Evolutionary conservation across 2,329 filamentous ascomycete genomes (phyloP).

Genomic region (Aspergillus hortae): DNA sequence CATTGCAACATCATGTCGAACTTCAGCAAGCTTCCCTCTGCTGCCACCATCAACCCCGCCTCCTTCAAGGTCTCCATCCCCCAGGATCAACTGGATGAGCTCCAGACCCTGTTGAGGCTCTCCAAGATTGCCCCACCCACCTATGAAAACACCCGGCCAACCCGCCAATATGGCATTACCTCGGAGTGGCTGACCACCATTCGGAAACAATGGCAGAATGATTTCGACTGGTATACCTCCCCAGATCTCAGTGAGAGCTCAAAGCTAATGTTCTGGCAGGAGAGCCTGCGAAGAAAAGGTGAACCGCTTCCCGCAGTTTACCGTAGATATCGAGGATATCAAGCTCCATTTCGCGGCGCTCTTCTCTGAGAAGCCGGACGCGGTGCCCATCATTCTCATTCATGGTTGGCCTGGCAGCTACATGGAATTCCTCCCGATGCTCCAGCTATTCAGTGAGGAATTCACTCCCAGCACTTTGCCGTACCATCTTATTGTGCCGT

Average conservation of each 20-base stretch:
- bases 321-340: conserved; percentile 39
- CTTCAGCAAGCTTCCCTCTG: conserved; percentile 31
- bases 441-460: conserved; percentile 24
- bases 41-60: conserved; percentile 33
- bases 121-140: conserved; percentile 48
- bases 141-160: conserved; percentile 47
- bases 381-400: conserved; percentile 46
- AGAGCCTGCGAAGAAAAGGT: conserved; percentile 39
- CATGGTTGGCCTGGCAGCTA: conserved; percentile 39
- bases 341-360: conserved; percentile 49
- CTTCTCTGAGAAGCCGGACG: conserved; percentile 45
- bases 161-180: conserved; percentile 44
- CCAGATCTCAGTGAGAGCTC: not conserved
- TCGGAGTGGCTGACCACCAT: conserved; percentile 46
- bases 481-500: conserved; percentile 31
- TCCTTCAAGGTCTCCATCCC: conserved; percentile 44
- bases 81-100: conserved; percentile 44
- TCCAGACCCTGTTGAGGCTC: conserved; percentile 46
- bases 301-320: conserved; percentile 53
- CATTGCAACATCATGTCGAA: conserved; percentile 18
- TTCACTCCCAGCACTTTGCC: conserved; percentile 25
- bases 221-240: conserved; percentile 47
- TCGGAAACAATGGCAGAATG: conserved; percentile 42
- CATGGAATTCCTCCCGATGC: conserved; percentile 29
- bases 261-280: conserved; percentile 11